These are phyloP conservation scores for Aspergillus tamarii DNA, from an alignment of 2,329 filamentous ascomycete species.

Conservation along the genomic window DNA sequence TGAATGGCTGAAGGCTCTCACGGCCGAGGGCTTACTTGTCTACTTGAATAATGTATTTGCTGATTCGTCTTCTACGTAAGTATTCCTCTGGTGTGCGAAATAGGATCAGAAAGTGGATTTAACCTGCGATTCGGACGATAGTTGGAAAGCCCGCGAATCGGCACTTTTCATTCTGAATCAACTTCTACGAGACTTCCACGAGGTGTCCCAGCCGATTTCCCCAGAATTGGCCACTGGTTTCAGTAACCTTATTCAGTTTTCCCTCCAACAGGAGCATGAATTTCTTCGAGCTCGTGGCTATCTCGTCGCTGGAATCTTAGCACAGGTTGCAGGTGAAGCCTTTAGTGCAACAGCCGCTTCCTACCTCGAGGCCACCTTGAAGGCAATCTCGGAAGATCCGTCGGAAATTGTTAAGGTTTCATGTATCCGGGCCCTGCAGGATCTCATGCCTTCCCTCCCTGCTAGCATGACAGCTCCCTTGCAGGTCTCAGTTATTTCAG, in stretches of 20 bases:
- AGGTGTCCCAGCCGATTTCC: slow-evolving; percentile 72
- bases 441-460: slow-evolving; percentile 61
- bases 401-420: slow-evolving; percentile 91
- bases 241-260: slow-evolving; percentile 77
- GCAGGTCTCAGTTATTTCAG: slow-evolving; percentile 64
- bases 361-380: slow-evolving; percentile 64
- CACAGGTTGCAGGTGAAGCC: slow-evolving; percentile 65
- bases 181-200: slow-evolving; percentile 79
- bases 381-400: slow-evolving; percentile 72
- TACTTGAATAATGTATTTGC: slow-evolving; percentile 77
- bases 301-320: slow-evolving; percentile 79
- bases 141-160: slow-evolving; percentile 74
- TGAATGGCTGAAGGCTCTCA: slow-evolving; percentile 79
- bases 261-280: slow-evolving; percentile 70
- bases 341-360: slow-evolving; percentile 47
- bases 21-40: slow-evolving; percentile 76
- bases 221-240: slow-evolving; percentile 72
- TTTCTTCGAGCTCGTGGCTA: slow-evolving; percentile 86
- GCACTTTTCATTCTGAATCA: slow-evolving; percentile 84
- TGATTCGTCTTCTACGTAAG: slow-evolving; percentile 41
- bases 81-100: slow-evolving; percentile 1
- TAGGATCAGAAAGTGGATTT: not conserved
- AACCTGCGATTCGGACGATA: slow-evolving; percentile 31
- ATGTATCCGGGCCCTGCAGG: slow-evolving; percentile 83
- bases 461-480: slow-evolving; percentile 54